Evolutionary conservation across 1,284 basidiomycete species (phyloP).

Genomic region (Ustilago shanxiensis): DNA sequence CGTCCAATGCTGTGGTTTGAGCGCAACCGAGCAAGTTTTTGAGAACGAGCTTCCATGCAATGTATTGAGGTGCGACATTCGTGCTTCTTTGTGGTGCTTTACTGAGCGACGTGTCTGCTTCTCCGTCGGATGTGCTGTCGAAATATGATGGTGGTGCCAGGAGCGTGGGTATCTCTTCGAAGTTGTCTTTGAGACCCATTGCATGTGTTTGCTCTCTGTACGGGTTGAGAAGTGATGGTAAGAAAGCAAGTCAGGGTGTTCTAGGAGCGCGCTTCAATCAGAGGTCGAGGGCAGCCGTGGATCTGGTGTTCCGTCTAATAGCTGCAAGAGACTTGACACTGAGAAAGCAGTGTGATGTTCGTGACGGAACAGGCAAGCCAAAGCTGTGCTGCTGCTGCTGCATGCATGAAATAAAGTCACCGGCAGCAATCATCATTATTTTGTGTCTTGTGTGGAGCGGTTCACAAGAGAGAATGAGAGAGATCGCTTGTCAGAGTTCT

Average conservation of each 20-base stretch:
- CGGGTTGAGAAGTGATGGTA: background rate
- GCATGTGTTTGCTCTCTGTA: background rate
- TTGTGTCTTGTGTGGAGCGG: background rate
- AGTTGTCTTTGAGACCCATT: slow-evolving; percentile 43
- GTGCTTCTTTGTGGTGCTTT: background rate
- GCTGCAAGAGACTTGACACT: no score
- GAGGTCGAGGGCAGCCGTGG: no score
- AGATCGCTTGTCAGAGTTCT: no score
- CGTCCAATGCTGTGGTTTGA: background rate
- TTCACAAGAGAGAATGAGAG: no score
- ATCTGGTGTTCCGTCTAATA: no score
- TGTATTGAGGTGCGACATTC: slow-evolving; percentile 28
- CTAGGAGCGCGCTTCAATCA: background rate
- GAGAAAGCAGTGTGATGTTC: no score
- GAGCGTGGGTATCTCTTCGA: slow-evolving; percentile 37
- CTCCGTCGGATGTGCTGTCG: slow-evolving; percentile 24
- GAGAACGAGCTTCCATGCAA: slow-evolving; percentile 34
- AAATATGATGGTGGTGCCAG: slow-evolving; percentile 39
- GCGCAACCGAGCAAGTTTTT: slow-evolving; percentile 1
- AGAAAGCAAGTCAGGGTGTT: background rate
- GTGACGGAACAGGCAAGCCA: background rate
- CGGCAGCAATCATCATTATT: background rate
- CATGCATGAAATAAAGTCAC: background rate
- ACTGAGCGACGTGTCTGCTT: background rate
- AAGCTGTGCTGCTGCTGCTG: slow-evolving; percentile 10